phyloP scores from a whole-genome alignment of 306 rosid genomes.

The Nissolia schottii region DNA sequence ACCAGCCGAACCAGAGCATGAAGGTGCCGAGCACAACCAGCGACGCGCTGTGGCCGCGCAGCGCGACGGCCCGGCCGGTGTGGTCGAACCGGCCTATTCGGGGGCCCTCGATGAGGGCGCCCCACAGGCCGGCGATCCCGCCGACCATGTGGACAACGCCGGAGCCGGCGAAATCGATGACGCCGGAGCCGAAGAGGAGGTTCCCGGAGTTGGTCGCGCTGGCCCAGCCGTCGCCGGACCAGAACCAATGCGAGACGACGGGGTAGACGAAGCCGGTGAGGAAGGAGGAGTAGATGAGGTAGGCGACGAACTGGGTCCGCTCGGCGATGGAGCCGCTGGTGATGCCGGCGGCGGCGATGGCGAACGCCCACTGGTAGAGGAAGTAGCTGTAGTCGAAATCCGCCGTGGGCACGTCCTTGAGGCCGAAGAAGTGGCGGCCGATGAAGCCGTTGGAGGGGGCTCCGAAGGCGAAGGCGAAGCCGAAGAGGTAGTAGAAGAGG shows the following conservation, averaged over 20 bases:
- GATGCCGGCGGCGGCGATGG: slow-evolving; percentile 94
- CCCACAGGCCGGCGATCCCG: slow-evolving; percentile 88
- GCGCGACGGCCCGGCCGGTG: slow-evolving; percentile 36
- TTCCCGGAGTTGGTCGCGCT: slow-evolving; percentile 12
- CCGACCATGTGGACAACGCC: slow-evolving; percentile 95
- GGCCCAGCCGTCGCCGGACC: slow-evolving; percentile 93
- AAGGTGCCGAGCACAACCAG: slow-evolving; percentile 75
- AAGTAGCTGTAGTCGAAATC: slow-evolving; percentile 49
- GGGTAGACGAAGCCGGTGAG: slow-evolving; percentile 94
- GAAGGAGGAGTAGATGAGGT: slow-evolving; percentile 74
- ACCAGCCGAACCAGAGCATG: slow-evolving; percentile 97
- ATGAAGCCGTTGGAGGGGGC: slow-evolving; percentile 79
- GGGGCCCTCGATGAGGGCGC: slow-evolving; percentile 78
- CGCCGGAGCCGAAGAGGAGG: slow-evolving; percentile 57
- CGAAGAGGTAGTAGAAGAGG: slow-evolving; percentile 84
- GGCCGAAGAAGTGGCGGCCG: slow-evolving; percentile 74
- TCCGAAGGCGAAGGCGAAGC: slow-evolving; percentile 89
- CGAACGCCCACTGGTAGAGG: slow-evolving; percentile 97
- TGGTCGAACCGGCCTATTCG: slow-evolving; percentile 81
- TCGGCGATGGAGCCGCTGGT: slow-evolving; percentile 92
- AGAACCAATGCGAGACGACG: slow-evolving; percentile 84
- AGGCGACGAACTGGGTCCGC: slow-evolving; percentile 83
- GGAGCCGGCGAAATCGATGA: slow-evolving; percentile 86
- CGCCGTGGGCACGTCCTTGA: slow-evolving; percentile 32
- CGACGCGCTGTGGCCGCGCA: slow-evolving; percentile 76